Percentiles rank a stretch among this genome's conserved stretches.
Evolutionary conservation across 2,329 filamentous ascomycete species (phyloP).

Genomic region (Colletotrichum chrysophilum): DNA sequence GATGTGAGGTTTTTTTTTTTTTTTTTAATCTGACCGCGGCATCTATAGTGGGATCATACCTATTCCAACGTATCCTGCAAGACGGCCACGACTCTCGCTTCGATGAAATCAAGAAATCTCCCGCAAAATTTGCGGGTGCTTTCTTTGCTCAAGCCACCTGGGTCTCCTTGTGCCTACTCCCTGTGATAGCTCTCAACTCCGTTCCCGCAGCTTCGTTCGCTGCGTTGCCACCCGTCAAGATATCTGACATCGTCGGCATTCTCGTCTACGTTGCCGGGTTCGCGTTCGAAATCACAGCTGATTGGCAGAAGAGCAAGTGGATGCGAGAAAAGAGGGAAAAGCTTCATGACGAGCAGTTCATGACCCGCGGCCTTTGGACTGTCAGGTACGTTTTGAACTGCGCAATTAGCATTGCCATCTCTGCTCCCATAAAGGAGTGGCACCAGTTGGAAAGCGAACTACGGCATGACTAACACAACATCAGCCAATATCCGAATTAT

Average conservation of each 20-base stretch:
- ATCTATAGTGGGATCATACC: conserved; percentile 63
- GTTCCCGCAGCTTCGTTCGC: conserved; percentile 60
- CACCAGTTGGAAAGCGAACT: neutral
- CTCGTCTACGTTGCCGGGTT: conserved; percentile 64
- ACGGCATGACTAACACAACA: neutral
- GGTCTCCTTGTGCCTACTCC: conserved; percentile 71
- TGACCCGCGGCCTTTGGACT: conserved; percentile 67
- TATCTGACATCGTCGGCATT: conserved; percentile 63
- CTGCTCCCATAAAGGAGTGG: neutral
- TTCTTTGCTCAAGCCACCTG: conserved; percentile 66
- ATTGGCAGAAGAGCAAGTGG: conserved; percentile 70
- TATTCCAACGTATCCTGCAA: conserved; percentile 65
- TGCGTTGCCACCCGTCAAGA: conserved; percentile 49
- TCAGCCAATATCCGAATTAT: conserved; percentile 69
- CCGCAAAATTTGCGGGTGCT: conserved; percentile 38
- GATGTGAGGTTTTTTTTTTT: neutral
- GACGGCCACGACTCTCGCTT: conserved; percentile 63
- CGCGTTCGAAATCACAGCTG: conserved; percentile 64
- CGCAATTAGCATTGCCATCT: neutral
- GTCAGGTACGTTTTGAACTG: conserved; percentile 45
- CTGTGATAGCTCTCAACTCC: conserved; percentile 68
- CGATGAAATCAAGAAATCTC: conserved; percentile 42
- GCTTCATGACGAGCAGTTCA: conserved; percentile 70
- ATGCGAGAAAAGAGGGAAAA: conserved; percentile 65
- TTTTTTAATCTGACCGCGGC: neutral